Percentiles rank a stretch among this genome's conserved stretches.
Conservation (phyloP, 352 stramenopile genomes). For the Phytophthora meadii region DNA sequence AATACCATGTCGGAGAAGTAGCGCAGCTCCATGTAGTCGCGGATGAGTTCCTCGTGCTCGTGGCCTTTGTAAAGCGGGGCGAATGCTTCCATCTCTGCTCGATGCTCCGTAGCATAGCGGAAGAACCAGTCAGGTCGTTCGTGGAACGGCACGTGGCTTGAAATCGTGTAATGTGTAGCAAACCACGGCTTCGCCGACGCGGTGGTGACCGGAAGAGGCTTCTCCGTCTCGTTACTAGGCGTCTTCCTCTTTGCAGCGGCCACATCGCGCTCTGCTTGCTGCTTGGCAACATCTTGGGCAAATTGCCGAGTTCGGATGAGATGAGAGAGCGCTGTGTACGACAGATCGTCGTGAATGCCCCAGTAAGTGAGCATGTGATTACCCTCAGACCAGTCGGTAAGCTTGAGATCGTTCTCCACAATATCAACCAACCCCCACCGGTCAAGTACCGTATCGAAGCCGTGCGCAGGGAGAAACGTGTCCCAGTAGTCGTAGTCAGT, state of each 20-base stretch:
- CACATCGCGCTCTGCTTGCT: constrained; percentile 22
- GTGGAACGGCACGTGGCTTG: constrained; percentile 73
- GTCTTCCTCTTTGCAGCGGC: constrained; percentile 14
- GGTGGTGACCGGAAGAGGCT: constrained; percentile 20
- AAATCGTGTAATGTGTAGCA: constrained; percentile 76
- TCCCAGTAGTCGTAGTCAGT: constrained; percentile 73
- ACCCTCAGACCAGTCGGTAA: constrained; percentile 57
- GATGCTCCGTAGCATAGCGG: constrained; percentile 32
- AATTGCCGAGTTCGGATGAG: constrained; percentile 46
- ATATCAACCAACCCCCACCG: constrained; percentile 54
- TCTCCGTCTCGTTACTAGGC: constrained; percentile 13
- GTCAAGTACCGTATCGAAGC: constrained; percentile 61
- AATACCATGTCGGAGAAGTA: constrained; percentile 72
- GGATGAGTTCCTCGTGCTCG: constrained; percentile 51
- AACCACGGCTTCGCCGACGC: constrained; percentile 57
- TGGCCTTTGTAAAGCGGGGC: constrained; percentile 50
- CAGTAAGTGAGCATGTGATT: constrained; percentile 72
- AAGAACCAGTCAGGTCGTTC: constrained; percentile 70
- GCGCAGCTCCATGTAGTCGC: constrained; percentile 71
- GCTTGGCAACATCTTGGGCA: constrained; percentile 34
- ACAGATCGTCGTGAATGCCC: constrained; percentile 76
- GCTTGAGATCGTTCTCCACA: constrained; percentile 49
- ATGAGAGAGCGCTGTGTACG: constrained; percentile 61
- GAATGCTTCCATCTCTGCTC: constrained; percentile 48
- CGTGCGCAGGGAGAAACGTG: constrained; percentile 58